Base-by-base conservation (phyloP, 2,329 filamentous ascomycete species). In the Rutstroemia sp. region DNA sequence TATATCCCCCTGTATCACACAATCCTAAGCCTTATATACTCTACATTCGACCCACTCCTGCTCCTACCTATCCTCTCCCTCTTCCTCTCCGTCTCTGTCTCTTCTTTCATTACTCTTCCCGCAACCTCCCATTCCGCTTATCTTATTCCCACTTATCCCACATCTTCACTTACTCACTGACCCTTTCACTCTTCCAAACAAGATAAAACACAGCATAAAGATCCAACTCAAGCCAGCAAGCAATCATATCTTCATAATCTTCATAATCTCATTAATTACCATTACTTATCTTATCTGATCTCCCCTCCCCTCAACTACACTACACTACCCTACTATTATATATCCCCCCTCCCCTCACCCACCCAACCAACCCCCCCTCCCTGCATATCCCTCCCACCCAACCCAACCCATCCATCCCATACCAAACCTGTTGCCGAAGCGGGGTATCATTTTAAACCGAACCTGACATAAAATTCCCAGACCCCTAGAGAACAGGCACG, bases 391-490 rank as follows among this genome's bases (percentile, higher is more conserved):
- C 38, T 19, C 42, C 10, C 8, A 6, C 42, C 42, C 7, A 25
- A 19, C 19, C 41, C 17, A 44, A 9, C 12, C 41, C 3, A 45
- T 45, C 42, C 38, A 45, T 45, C 42, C 38, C 38, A 41, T 45
- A 12, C 19, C n/a, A 7, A 21, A 17, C 46, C 39, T 48, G 48
- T 23, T 54, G 52, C 34, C 44, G 45, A 17, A n/a, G 52, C 51
- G 52, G 52, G 27, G 52, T 54, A 54, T 54, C 52, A 50, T 46
- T 55, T 55, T 14, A 54, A n/a, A 42, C n/a, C 9, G 17, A 21
- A 34, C n/a, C 38, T 34, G 5, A 12, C 42, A 9, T 9, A 45
- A 19, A 21, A 45, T 23, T 23, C 23, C 23, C 23, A 21, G 10
- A 45, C n/a, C n/a, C 23, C 5, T 14, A 14, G 16, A 27, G 38